Evolutionary conservation across 768 basidiomycete genomes (phyloP).

Genomic region (Trametes punicea): DNA sequence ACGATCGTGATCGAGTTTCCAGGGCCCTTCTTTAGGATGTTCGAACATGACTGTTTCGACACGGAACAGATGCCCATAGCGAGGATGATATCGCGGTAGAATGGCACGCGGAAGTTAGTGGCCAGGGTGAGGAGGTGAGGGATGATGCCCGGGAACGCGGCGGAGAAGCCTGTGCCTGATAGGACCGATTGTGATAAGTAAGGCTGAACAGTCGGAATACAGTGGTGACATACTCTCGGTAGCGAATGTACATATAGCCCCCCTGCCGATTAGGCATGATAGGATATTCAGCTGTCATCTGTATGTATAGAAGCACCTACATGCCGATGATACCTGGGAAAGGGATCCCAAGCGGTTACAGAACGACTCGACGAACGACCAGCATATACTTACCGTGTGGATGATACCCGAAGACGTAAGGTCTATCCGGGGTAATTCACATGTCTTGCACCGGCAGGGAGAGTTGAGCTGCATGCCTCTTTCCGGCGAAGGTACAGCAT

Average conservation of each 20-base stretch:
- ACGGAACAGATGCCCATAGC: constrained; percentile 90
- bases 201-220: neutral
- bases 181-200: neutral
- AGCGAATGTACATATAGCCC: constrained; percentile 92
- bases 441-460: constrained; percentile 51
- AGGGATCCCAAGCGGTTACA: neutral
- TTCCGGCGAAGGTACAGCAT: neutral
- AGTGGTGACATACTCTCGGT: constrained; percentile 65
- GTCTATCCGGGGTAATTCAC: constrained; percentile 88
- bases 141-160: constrained; percentile 83
- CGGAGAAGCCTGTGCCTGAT: constrained; percentile 85
- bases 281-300: neutral
- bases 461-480: neutral
- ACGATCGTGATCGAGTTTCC: constrained; percentile 83
- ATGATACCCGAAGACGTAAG: constrained; percentile 98
- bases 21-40: constrained; percentile 59
- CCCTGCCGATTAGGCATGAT: constrained; percentile 47
- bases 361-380: neutral
- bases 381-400: constrained; percentile 73
- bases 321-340: constrained; percentile 90
- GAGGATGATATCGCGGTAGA: constrained; percentile 91
- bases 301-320: constrained; percentile 44
- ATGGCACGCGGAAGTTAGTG: constrained; percentile 87
- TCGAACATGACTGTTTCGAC: constrained; percentile 84
- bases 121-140: constrained; percentile 91